A percentile compares a stretch with the other conserved stretches of the same genome.
Evolutionary conservation across 305 asterid species (phyloP).

Genomic region (Fraxinus angustifolia): DNA sequence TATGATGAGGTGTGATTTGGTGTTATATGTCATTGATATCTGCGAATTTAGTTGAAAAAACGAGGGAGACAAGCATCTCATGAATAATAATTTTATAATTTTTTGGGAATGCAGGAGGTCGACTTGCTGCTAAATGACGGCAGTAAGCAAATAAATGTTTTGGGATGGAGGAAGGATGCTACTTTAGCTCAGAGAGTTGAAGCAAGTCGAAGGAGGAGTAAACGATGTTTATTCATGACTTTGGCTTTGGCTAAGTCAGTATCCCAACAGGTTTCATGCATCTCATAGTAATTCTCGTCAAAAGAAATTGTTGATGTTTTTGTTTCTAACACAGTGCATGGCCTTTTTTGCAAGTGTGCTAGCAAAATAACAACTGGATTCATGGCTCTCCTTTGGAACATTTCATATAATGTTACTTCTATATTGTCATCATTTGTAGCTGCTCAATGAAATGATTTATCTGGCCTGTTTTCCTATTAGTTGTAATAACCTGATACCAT

Average conservation of each 20-base stretch:
- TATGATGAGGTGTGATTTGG: slow-evolving; percentile 76
- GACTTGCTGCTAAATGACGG: slow-evolving; percentile 97
- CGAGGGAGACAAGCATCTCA: slow-evolving; percentile 19
- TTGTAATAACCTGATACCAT: slow-evolving; percentile 10
- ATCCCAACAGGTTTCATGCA: slow-evolving; percentile 68
- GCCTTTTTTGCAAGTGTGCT: slow-evolving; percentile 15
- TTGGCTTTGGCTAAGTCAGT: slow-evolving; percentile 83
- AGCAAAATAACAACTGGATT: slow-evolving; percentile 13
- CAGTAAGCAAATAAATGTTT: slow-evolving; percentile 92
- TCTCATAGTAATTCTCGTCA: slow-evolving; percentile 26
- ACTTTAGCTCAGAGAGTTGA: slow-evolving; percentile 87
- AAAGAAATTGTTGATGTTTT: slow-evolving; percentile 25
- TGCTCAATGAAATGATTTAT: slow-evolving; percentile 21
- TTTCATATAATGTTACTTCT: slow-evolving; percentile 8
- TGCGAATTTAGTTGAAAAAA: slow-evolving; percentile 18
- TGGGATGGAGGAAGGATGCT: slow-evolving; percentile 78
- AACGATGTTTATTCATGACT: slow-evolving; percentile 95
- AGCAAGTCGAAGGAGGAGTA: slow-evolving; percentile 95
- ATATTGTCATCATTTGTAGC: slow-evolving; percentile 9
- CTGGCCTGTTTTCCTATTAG: slow-evolving; percentile 3
- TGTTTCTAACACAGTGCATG: slow-evolving; percentile 12
- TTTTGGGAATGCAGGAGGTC: slow-evolving; percentile 71
- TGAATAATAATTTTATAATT: neutral
- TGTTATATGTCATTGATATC: slow-evolving; percentile 27
- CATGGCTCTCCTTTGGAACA: slow-evolving; percentile 12